Conservation (phyloP, 768 basidiomycete species). For the Psilocybe cubensis region DNA sequence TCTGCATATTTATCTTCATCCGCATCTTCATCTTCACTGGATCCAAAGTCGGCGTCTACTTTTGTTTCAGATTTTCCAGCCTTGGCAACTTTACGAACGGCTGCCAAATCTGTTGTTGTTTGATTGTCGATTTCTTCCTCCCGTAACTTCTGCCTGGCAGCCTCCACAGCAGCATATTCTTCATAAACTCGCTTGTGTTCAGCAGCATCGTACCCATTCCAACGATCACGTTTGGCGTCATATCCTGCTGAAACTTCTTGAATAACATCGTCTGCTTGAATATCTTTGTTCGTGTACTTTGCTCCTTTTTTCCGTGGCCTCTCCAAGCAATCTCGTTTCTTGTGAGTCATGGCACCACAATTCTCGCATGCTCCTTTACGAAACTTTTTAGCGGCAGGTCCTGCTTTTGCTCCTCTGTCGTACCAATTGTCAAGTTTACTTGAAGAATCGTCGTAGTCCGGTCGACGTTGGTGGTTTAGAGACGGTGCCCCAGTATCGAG, state of each 20-base stretch:
- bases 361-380: constrained; percentile 99
- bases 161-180: constrained; percentile 92
- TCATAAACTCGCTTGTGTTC: constrained; percentile 89
- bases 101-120: constrained; percentile 89
- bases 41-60: constrained; percentile 91
- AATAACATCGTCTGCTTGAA: constrained; percentile 89
- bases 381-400: constrained; percentile 95
- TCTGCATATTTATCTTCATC: constrained; percentile 99
- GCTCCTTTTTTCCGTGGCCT: constrained; percentile 96
- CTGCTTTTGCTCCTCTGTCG: constrained; percentile 81
- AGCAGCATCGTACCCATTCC: constrained; percentile 96
- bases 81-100: constrained; percentile 94
- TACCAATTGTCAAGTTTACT: constrained; percentile 90
- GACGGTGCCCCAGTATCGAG: constrained; percentile 93
- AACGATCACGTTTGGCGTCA: constrained; percentile 94
- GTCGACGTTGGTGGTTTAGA: constrained; percentile 90
- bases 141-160: constrained; percentile 84
- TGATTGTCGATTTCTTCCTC: constrained; percentile 99
- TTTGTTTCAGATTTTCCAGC: constrained; percentile 78
- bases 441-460: constrained; percentile 58
- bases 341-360: constrained; percentile 96
- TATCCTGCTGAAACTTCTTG: constrained; percentile 80
- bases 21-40: constrained; percentile 92
- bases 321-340: constrained; percentile 90
- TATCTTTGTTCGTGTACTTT: constrained; percentile 88